Evolutionary conservation across 2,329 filamentous ascomycete genomes (phyloP).

Genomic region (Aspergillus pseudotamarii): DNA sequence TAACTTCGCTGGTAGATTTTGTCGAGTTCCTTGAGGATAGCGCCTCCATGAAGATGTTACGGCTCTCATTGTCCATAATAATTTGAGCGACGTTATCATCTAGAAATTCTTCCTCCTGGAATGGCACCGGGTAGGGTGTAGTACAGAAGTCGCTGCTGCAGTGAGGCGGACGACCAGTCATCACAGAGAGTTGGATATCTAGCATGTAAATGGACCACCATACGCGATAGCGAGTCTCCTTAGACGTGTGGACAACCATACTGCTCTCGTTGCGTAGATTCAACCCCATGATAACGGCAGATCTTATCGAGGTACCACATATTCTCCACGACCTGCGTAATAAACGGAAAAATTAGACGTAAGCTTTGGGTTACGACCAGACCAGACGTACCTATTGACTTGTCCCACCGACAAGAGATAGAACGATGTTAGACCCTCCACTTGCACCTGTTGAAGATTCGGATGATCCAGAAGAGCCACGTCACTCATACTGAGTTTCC

Average conservation of each 20-base stretch:
- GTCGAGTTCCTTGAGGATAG: constrained; percentile 23
- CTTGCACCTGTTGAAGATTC: constrained; percentile 48
- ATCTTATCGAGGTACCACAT: constrained; percentile 44
- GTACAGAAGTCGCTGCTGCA: constrained; percentile 44
- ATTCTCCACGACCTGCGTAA: constrained; percentile 45
- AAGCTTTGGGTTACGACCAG: neutral
- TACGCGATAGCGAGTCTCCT: constrained; percentile 46
- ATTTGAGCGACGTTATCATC: constrained; percentile 35
- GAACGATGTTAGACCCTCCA: constrained; percentile 44
- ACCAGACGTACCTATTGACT: constrained; percentile 42
- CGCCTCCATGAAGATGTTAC: constrained; percentile 30
- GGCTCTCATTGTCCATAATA: constrained; percentile 37
- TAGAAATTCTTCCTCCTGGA: constrained; percentile 41
- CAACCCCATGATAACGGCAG: constrained; percentile 45
- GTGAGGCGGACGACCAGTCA: constrained; percentile 47
- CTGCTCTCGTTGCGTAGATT: constrained; percentile 46
- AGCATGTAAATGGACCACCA: constrained; percentile 50
- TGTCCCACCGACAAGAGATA: constrained; percentile 45
- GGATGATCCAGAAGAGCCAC: constrained; percentile 42
- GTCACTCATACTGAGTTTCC: constrained; percentile 41
- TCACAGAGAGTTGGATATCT: constrained; percentile 44
- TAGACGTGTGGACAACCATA: constrained; percentile 38
- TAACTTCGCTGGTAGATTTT: constrained; percentile 11
- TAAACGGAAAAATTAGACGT: neutral
- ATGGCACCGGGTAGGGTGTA: constrained; percentile 44